A percentile compares a stretch with the other conserved stretches of the same genome.
phyloP scores from a whole-genome alignment of 2,329 filamentous ascomycete species.

The Raffaelea ambrosiae region DNA sequence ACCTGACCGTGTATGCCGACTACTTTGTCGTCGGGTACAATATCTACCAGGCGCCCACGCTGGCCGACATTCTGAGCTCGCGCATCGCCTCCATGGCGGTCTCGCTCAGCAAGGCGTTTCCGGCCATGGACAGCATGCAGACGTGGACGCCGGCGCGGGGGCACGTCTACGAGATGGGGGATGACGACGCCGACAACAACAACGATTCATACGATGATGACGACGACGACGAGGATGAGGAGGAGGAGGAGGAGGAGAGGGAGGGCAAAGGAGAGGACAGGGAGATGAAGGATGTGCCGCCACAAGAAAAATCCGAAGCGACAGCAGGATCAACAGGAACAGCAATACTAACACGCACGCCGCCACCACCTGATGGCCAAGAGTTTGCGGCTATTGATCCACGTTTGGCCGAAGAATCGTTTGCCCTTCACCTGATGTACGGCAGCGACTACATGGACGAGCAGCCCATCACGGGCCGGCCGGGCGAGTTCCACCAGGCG shows the following conservation, averaged over 20 bases:
- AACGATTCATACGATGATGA: slow-evolving; percentile 1
- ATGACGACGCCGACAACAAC: slow-evolving; percentile 2
- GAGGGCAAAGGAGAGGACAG: too few species aligned
- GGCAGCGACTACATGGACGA: slow-evolving; percentile 60
- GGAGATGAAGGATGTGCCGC: not conserved
- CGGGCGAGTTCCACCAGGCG: slow-evolving; percentile 51
- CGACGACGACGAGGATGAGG: slow-evolving; percentile 1
- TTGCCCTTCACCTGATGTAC: slow-evolving; percentile 47
- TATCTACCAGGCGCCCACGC: slow-evolving; percentile 56
- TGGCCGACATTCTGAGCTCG: slow-evolving; percentile 51
- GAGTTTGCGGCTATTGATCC: too few species aligned
- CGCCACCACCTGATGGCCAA: too few species aligned
- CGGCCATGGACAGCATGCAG: slow-evolving; percentile 39
- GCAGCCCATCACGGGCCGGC: slow-evolving; percentile 58
- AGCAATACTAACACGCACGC: slow-evolving; percentile 23
- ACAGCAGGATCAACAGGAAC: slow-evolving; percentile 14
- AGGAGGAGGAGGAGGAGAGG: not conserved
- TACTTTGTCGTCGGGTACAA: slow-evolving; percentile 61
- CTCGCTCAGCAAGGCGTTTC: slow-evolving; percentile 43
- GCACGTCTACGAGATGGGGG: slow-evolving; percentile 36
- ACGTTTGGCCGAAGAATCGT: slow-evolving; percentile 48
- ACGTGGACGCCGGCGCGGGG: slow-evolving; percentile 48
- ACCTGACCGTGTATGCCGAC: slow-evolving; percentile 48
- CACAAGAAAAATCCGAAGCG: not conserved
- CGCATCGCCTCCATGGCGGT: slow-evolving; percentile 50